Percentiles rank a stretch among this genome's conserved stretches.
phyloP scores from a whole-genome alignment of 2,329 filamentous ascomycete species.

The Microthyrium microscopicum region DNA sequence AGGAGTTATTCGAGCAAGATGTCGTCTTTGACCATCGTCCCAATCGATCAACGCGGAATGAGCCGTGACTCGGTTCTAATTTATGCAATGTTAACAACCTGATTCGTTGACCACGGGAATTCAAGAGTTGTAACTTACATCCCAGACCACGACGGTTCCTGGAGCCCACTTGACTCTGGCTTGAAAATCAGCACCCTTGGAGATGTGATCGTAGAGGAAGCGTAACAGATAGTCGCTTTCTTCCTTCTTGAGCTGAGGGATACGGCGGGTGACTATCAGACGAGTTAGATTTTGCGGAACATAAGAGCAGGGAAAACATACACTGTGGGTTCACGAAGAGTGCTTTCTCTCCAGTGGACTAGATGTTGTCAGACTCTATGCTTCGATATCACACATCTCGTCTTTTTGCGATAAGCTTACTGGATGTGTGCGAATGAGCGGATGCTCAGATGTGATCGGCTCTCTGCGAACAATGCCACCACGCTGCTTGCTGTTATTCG shows the following conservation, averaged over 20 bases:
- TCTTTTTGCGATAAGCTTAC: slow-evolving; percentile 17
- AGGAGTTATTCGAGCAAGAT: slow-evolving; percentile 67
- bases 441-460: slow-evolving; percentile 58
- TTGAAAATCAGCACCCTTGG: slow-evolving; percentile 56
- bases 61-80: slow-evolving; percentile 52
- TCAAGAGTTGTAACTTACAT: slow-evolving; percentile 27
- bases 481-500: slow-evolving; percentile 46
- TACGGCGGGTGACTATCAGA: slow-evolving; percentile 56
- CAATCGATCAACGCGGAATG: slow-evolving; percentile 72
- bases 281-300: slow-evolving; percentile 7
- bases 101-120: background rate
- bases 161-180: slow-evolving; percentile 60
- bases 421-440: slow-evolving; percentile 66
- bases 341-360: slow-evolving; percentile 72
- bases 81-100: background rate
- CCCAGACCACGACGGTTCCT: slow-evolving; percentile 74
- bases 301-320: slow-evolving; percentile 26
- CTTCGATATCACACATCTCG: background rate
- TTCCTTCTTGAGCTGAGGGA: slow-evolving; percentile 73
- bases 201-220: slow-evolving; percentile 62
- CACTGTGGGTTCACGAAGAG: slow-evolving; percentile 72
- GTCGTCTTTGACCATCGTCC: slow-evolving; percentile 60
- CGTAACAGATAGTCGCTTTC: slow-evolving; percentile 65
- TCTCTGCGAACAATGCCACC: slow-evolving; percentile 60
- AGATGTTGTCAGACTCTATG: too few species aligned